Base-by-base conservation (phyloP, 805 yeast species). In the Jamesozyma lodderae region DNA sequence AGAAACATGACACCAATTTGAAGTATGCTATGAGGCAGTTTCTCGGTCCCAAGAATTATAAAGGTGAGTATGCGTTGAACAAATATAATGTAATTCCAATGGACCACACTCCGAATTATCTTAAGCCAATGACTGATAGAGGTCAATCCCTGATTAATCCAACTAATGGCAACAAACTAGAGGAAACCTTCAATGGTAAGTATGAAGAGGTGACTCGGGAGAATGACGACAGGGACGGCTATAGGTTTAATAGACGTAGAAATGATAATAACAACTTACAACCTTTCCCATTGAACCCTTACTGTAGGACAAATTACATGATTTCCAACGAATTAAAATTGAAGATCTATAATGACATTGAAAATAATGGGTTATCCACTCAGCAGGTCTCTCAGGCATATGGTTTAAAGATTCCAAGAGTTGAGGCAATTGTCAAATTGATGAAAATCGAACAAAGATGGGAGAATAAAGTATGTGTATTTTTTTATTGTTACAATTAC, bases 391-490 rank as follows among this genome's bases (percentile, higher is more conserved):
- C 96, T 9, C 74, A 79, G 45, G 74, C 75, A 53, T 79, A 77
- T 53, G 90, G 94, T 3, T 67, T 90, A 47, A 82, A 85, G 55
- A 74, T 87, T 44, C 83, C 87, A 37, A 75, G 97, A 59, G 69
- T 92, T 16, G 95, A 88, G 55, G 97, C 96, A n/a, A 70, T 90
- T 41, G 64, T 83, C 19, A 77, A 73, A 57, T 70, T 90, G 45
- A 68, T 73, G 44, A 67, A 66, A 22, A 70, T 88, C 37, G 94
- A 90, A 62, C 61, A 72, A 45, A 62, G 70, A 39, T 75, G 81
- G 79, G 68, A 62, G 36, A 61, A 68, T 48, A 57, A 77, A 74
- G 30, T 27, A 27, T 27, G 30, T 27, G 15, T n/a, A 27, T 27
- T 10, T 22, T n/a, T n/a, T 25, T 25, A 10, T 8, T 25, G 8